Percentiles rank a stretch among this genome's conserved stretches.
Conservation (phyloP, 2,329 filamentous ascomycete genomes). For the Chlorencoelia australis region DNA sequence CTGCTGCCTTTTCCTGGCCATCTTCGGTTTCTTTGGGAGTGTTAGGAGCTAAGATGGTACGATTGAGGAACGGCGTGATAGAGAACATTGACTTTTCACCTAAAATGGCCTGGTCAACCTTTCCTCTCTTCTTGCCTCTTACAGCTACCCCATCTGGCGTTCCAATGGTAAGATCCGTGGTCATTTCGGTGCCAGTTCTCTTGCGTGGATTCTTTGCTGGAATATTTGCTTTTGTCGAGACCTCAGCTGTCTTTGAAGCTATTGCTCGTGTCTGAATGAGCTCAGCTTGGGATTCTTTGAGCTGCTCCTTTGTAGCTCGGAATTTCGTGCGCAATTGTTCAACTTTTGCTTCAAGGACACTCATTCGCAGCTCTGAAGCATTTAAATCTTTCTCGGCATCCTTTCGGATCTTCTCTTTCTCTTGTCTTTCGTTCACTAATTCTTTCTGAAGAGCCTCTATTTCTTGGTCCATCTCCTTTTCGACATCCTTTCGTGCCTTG, state of each 20-base stretch:
- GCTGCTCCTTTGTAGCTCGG: slow-evolving; percentile 57
- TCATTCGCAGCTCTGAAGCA: slow-evolving; percentile 50
- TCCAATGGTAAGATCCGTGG: slow-evolving; percentile 36
- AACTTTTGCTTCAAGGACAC: slow-evolving; percentile 33
- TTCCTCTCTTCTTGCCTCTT: slow-evolving; percentile 45
- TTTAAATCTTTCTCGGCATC: slow-evolving; percentile 22
- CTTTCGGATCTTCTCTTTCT: slow-evolving; percentile 18
- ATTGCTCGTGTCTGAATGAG: slow-evolving; percentile 28
- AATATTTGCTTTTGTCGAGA: slow-evolving; percentile 13
- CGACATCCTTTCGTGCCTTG: slow-evolving; percentile 40
- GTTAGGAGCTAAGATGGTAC: slow-evolving; percentile 46
- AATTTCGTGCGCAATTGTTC: slow-evolving; percentile 33
- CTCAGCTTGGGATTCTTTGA: slow-evolving; percentile 53
- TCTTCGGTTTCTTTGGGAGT: slow-evolving; percentile 9
- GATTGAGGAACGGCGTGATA: slow-evolving; percentile 86
- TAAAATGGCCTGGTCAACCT: slow-evolving; percentile 46
- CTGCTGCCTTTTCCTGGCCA: slow-evolving; percentile 4
- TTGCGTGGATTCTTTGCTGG: slow-evolving; percentile 28
- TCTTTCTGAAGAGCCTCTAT: slow-evolving; percentile 30
- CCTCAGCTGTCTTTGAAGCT: slow-evolving; percentile 13
- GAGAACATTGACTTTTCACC: slow-evolving; percentile 90
- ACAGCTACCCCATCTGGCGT: slow-evolving; percentile 38
- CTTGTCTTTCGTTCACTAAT: slow-evolving; percentile 25
- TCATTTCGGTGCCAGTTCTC: slow-evolving; percentile 33
- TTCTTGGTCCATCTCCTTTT: slow-evolving; percentile 32